Conservation (phyloP, 768 basidiomycete species). For the Tulasnella sp. region DNA sequence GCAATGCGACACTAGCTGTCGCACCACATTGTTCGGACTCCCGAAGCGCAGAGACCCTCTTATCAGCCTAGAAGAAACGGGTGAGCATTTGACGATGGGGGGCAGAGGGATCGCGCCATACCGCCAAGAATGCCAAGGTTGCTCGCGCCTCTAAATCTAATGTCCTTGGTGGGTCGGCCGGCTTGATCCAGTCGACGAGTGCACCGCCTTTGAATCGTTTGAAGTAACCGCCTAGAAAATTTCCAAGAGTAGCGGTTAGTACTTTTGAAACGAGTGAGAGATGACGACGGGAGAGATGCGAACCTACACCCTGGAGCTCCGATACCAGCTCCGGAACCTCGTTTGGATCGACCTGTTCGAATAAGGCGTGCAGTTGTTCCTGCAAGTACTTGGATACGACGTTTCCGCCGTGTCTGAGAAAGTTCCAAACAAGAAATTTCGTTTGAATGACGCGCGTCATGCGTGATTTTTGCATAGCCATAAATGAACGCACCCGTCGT, state of each 20-base stretch:
- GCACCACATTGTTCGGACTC: constrained; percentile 77
- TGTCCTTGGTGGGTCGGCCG: constrained; percentile 39
- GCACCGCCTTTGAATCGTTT: constrained; percentile 80
- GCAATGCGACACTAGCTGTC: constrained; percentile 82
- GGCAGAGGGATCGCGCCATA: constrained; percentile 36
- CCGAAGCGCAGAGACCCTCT: constrained; percentile 61
- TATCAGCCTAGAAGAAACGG: constrained; percentile 59
- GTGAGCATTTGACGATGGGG: no score
- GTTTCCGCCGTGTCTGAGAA: constrained; percentile 89
- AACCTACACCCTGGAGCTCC: constrained; percentile 71
- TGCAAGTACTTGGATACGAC: constrained; percentile 81
- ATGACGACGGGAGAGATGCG: no score
- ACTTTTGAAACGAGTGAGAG: no score
- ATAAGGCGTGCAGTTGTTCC: constrained; percentile 77
- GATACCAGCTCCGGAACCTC: constrained; percentile 69
- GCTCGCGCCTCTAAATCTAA: constrained; percentile 82
- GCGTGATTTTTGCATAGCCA: not conserved
- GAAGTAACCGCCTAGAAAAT: constrained; percentile 63
- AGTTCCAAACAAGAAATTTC: not conserved
- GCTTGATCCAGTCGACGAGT: constrained; percentile 54
- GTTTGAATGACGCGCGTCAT: not conserved
- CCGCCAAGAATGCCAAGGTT: constrained; percentile 83
- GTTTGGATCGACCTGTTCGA: constrained; percentile 70
- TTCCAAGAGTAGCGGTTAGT: not conserved
- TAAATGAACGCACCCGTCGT: constrained; percentile 65